phyloP scores from a whole-genome alignment of 2,329 filamentous ascomycete genomes.

The Lasiodiplodia hormozganensis region DNA sequence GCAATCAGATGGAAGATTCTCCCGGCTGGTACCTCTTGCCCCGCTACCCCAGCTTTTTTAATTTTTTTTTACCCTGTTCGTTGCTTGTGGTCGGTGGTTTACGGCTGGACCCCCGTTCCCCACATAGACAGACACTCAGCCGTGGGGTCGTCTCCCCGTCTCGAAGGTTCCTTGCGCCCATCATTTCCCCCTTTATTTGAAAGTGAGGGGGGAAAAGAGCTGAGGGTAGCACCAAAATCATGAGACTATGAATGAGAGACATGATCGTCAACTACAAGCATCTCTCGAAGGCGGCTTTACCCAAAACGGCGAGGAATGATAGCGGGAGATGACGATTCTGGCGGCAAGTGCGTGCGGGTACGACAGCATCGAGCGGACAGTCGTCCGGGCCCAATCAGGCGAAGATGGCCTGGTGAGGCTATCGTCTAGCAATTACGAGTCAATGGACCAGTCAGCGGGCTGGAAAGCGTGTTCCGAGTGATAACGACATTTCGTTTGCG shows the following conservation, averaged over 20 bases:
- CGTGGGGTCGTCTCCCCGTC: neutral
- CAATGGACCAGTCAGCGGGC: neutral
- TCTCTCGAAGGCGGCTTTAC: neutral
- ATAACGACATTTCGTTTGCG: neutral
- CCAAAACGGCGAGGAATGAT: neutral
- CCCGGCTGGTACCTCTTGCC: neutral
- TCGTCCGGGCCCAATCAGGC: neutral
- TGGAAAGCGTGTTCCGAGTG: conserved; percentile 22
- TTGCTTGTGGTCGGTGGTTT: neutral
- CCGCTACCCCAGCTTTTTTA: neutral
- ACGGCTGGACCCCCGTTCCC: neutral
- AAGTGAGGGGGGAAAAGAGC: neutral
- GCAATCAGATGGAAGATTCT: neutral
- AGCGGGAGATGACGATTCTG: neutral
- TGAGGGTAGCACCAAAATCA: neutral
- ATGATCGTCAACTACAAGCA: neutral
- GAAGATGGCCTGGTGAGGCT: neutral
- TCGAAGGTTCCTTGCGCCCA: neutral
- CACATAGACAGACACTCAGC: neutral
- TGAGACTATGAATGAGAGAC: neutral
- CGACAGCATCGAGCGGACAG: neutral
- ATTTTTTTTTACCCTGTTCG: neutral
- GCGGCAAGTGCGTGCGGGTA: no score
- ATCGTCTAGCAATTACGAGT: neutral
- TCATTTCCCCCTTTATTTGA: neutral